A percentile compares a stretch with the other conserved stretches of the same genome.
phyloP scores from a whole-genome alignment of 257 asterid genomes.

The Voacanga thouarsii region DNA sequence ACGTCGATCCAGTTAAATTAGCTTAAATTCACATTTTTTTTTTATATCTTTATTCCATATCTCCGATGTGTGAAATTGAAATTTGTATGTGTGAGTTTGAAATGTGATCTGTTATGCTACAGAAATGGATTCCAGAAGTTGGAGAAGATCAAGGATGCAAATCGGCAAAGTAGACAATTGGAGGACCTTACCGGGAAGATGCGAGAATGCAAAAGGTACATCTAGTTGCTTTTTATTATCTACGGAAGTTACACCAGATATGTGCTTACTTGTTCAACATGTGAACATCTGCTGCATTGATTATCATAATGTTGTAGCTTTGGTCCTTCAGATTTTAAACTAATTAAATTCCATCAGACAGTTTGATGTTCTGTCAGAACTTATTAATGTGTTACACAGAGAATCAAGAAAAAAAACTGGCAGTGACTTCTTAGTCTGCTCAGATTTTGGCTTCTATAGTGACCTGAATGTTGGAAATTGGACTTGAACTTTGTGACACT shows the following conservation, averaged over 20 bases:
- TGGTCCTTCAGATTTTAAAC: not conserved
- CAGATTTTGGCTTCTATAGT: not conserved
- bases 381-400: not conserved
- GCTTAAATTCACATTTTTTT: not conserved
- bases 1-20: not conserved
- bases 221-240: not conserved
- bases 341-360: not conserved
- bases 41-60: not conserved
- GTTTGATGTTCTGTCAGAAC: not conserved
- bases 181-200: slow-evolving; percentile 96
- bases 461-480: not conserved
- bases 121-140: slow-evolving; percentile 98
- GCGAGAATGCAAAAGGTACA: slow-evolving; percentile 97
- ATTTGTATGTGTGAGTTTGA: not conserved
- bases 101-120: slow-evolving; percentile 13
- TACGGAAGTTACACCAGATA: not conserved
- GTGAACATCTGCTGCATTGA: not conserved
- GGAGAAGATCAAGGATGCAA: slow-evolving; percentile 93
- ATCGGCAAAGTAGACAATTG: slow-evolving; percentile 86
- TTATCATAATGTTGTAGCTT: not conserved
- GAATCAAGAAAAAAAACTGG: not conserved
- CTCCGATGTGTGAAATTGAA: not conserved
- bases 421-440: not conserved
- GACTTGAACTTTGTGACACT: not conserved
- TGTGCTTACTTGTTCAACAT: not conserved